phyloP scores from a whole-genome alignment of 2,329 filamentous ascomycete genomes.

The Ophiostoma ips region DNA sequence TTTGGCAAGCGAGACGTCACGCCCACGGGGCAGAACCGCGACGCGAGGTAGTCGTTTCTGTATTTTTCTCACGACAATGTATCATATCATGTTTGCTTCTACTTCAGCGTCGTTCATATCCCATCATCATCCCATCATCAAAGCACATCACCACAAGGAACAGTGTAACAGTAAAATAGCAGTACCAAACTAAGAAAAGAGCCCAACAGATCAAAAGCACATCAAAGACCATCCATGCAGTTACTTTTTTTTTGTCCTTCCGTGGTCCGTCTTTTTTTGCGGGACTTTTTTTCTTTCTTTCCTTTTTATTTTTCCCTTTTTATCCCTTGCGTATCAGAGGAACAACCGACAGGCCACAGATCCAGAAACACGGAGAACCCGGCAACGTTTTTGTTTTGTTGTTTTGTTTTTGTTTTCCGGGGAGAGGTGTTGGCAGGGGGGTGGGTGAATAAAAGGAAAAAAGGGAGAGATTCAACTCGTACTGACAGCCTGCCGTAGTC shows the following conservation, averaged over 20 bases:
- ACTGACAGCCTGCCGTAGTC: too few relatives aligned
- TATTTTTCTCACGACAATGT: neutral
- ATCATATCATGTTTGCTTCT: too few relatives aligned
- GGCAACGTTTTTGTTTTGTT: neutral
- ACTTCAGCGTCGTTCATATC: too few relatives aligned
- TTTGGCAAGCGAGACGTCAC: constrained; percentile 50
- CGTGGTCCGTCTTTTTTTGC: neutral
- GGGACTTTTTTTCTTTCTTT: neutral
- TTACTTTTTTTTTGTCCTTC: constrained; percentile 1
- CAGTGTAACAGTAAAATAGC: neutral
- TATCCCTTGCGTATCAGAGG: too few relatives aligned
- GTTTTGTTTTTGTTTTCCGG: neutral
- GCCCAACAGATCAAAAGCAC: neutral
- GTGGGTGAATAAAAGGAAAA: too few relatives aligned
- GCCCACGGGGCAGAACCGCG: constrained; percentile 16
- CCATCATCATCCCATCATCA: too few relatives aligned
- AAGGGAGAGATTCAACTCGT: too few relatives aligned
- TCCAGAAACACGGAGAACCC: neutral
- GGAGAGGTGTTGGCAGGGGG: too few relatives aligned
- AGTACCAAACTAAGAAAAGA: neutral
- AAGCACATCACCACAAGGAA: too few relatives aligned
- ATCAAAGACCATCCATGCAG: constrained; percentile 1
- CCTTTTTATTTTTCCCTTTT: neutral
- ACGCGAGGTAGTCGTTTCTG: neutral
- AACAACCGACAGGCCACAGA: neutral